Conservation (phyloP, 345 rosid genomes). For the Citrus reticulata region DNA sequence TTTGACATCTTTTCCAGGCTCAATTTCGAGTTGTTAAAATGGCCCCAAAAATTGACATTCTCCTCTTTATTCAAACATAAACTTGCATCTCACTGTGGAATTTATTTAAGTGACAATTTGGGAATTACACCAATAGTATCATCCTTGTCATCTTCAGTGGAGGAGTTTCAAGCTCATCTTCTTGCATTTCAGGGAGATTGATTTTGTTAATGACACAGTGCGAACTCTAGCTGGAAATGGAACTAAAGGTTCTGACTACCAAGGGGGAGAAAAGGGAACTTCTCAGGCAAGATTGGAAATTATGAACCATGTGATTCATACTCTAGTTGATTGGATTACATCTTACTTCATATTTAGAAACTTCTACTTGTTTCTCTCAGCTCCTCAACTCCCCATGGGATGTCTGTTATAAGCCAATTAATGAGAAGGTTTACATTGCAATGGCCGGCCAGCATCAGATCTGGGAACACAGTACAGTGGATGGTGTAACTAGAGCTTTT, state of each 20-base stretch:
- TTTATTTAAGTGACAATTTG: not conserved
- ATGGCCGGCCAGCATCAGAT: constrained; percentile 99
- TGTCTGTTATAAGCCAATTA: constrained; percentile 65
- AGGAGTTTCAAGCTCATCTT: constrained; percentile 1
- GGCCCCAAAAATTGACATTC: not conserved
- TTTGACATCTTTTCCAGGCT: not conserved
- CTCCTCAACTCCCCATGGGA: constrained; percentile 98
- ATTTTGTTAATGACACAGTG: constrained; percentile 80
- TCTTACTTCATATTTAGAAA: constrained; percentile 8
- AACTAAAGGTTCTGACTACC: constrained; percentile 87
- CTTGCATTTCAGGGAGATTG: constrained; percentile 61
- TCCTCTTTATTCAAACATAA: not conserved
- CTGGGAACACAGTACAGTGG: constrained; percentile 68
- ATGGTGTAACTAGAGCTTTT: constrained; percentile 68
- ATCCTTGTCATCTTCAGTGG: not conserved
- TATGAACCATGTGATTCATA: not conserved
- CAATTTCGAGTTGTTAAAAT: not conserved
- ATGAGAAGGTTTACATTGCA: constrained; percentile 79
- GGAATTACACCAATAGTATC: not conserved
- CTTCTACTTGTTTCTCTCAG: constrained; percentile 33
- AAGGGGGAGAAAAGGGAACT: constrained; percentile 72
- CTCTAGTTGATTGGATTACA: constrained; percentile 12
- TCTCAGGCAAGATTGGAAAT: constrained; percentile 52
- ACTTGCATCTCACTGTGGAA: not conserved
- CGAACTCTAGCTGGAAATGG: constrained; percentile 91